These are phyloP conservation scores for Trypanosoma avium DNA, from an alignment of 208 protist genomes.

Conservation along the genomic window DNA sequence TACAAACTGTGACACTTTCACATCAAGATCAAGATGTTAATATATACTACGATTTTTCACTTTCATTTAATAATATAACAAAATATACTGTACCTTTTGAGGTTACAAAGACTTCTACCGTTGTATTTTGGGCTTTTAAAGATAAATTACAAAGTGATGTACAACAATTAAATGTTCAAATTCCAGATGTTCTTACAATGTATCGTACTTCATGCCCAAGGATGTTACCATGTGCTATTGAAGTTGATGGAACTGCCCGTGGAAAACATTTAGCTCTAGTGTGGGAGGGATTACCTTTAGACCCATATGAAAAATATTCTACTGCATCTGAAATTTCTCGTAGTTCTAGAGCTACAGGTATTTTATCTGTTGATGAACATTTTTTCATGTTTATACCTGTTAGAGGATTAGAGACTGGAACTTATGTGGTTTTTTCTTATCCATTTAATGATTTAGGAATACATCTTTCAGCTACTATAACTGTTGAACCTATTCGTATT, in stretches of 20 bases:
- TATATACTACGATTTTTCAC: slow-evolving; percentile 1
- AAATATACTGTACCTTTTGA: slow-evolving; percentile 3
- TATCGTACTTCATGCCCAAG: neutral
- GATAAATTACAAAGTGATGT: neutral
- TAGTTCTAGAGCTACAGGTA: neutral
- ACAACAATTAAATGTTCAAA: neutral
- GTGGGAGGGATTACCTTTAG: neutral
- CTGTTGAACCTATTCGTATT: neutral
- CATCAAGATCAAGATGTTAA: neutral
- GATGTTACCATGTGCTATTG: slow-evolving; percentile 1
- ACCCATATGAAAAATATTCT: neutral
- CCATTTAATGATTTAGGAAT: neutral
- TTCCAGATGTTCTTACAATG: neutral
- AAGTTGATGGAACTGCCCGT: neutral
- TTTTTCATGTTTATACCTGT: neutral
- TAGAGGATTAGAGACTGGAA: neutral
- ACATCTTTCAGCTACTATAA: neutral
- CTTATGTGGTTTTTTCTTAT: slow-evolving; percentile 1
- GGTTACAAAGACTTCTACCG: neutral
- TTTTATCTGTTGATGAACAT: neutral
- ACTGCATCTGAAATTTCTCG: neutral
- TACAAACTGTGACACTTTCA: slow-evolving; percentile 2
- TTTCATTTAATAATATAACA: neutral
- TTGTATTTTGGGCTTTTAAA: neutral
- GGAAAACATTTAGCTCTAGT: slow-evolving; percentile 1